A percentile compares a stretch with the other conserved stretches of the same genome.
phyloP scores from a whole-genome alignment of 228 moss, liverwort and hornwort genomes.

The Sphagnum fallax region DNA sequence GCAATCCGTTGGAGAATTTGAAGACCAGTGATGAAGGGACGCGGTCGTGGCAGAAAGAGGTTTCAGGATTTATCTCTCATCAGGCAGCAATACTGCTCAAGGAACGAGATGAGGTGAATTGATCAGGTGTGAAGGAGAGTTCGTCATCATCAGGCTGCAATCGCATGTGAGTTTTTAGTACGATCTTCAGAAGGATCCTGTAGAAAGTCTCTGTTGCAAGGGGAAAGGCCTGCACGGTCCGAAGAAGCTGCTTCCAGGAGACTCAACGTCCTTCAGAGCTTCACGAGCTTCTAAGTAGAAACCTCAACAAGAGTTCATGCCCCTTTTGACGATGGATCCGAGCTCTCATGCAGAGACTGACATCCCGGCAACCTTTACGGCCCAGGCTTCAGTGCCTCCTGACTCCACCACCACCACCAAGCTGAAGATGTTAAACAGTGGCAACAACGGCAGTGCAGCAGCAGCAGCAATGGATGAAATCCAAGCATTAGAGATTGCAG shows the following conservation, averaged over 20 bases:
- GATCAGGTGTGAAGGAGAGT: no score
- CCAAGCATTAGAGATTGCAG: slow-evolving; percentile 60
- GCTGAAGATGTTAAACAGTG: slow-evolving; percentile 81
- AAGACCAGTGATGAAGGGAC: no score
- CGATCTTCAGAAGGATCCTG: no score
- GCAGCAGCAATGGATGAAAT: slow-evolving; percentile 73
- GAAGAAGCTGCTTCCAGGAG: slow-evolving; percentile 21
- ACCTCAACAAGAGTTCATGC: neutral
- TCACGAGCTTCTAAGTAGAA: slow-evolving; percentile 7
- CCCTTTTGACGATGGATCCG: slow-evolving; percentile 55
- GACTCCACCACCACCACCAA: slow-evolving; percentile 44
- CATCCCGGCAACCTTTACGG: slow-evolving; percentile 48
- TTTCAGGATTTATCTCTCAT: no score
- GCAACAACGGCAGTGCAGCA: slow-evolving; percentile 17
- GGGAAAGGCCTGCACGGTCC: neutral
- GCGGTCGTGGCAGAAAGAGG: no score
- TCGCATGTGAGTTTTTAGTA: no score
- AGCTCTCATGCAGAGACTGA: slow-evolving; percentile 77
- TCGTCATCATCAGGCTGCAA: no score
- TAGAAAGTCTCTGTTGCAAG: no score
- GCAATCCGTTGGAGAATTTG: no score
- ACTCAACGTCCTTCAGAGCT: slow-evolving; percentile 28
- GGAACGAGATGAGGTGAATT: no score
- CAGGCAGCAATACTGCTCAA: no score
- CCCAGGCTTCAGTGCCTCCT: slow-evolving; percentile 60